Conservation (phyloP, 345 rosid species). For the Brassica napus region DNA sequence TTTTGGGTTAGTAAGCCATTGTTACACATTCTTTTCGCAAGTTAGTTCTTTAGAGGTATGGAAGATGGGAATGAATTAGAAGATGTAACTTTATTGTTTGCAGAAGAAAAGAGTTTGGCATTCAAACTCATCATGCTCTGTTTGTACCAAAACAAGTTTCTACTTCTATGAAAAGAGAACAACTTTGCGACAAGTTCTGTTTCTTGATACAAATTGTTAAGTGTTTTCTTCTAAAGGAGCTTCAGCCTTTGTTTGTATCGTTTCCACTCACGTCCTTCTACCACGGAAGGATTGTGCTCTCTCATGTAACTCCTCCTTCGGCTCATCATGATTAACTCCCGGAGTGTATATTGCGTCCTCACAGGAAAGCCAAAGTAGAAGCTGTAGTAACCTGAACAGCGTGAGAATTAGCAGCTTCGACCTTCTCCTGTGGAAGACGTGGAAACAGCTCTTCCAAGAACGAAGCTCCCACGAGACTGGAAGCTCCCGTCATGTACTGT, state of each 20-base stretch:
- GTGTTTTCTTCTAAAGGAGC: conserved; percentile 37
- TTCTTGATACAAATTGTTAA: conserved; percentile 2
- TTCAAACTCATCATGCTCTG: not conserved
- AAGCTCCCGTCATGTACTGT: conserved; percentile 60
- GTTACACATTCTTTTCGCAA: conserved; percentile 1
- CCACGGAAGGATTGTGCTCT: conserved; percentile 58
- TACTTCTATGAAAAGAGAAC: conserved; percentile 17
- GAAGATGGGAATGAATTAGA: conserved; percentile 17
- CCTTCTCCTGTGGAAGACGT: conserved; percentile 50
- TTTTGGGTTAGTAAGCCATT: conserved; percentile 1
- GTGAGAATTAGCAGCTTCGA: conserved; percentile 23
- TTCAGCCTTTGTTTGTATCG: conserved; percentile 53
- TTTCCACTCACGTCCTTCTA: conserved; percentile 61
- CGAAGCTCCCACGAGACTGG: conserved; percentile 61
- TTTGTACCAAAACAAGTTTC: conserved; percentile 25
- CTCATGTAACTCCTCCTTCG: conserved; percentile 66
- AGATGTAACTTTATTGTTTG: not conserved
- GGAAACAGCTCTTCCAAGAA: conserved; percentile 90
- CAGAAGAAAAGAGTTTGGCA: conserved; percentile 20
- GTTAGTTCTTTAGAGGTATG: conserved; percentile 4
- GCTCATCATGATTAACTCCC: conserved; percentile 84
- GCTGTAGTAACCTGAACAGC: conserved; percentile 26
- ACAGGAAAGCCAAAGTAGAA: conserved; percentile 28
- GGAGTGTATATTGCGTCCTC: conserved; percentile 66
- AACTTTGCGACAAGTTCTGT: not conserved